Base-by-base conservation (phyloP, 179 eudicot species). In the Patellifolia procumbens region DNA sequence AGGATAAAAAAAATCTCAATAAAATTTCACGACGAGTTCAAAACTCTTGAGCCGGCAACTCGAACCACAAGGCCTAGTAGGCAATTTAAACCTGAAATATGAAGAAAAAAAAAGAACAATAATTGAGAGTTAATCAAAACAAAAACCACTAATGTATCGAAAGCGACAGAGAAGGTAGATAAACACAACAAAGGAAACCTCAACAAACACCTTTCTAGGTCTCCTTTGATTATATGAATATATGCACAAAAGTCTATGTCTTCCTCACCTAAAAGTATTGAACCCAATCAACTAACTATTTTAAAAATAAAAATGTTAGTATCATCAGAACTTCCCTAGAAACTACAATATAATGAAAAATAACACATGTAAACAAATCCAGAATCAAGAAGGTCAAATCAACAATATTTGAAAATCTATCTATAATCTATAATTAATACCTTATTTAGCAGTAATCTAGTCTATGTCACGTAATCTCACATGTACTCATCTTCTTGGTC, bases 181-280 rank as follows among this genome's bases (percentile, higher is more conserved):
- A 77, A 39, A 60, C 72, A 68, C 84, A 77, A 70, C 63, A 74
- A 64, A 78, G 61, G 61, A 74, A 55, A 59, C 45, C 37, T 70
- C 81, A 75, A 49, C 74, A 48, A 45, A 63, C 76, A 78, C 84
- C 64, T 69, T 52, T 22, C 52, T 12, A 62, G 65, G 74, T 59
- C 68, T 76, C 24, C 53, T 43, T 63, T 31, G 0, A 26, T 39
- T 26, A 15, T 32, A 11, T 19, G 24, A 45, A 48, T 68, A 17
- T 59, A 3, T 13, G 66, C 19, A 66, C 11, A 31, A 70, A 82
- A 82, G 82, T 78, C 82, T 56, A 69, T 51, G 16, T 68, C 74
- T 76, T 75, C 75, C 76, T 75, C 59, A 79, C 85, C 85, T 82
- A 82, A 78, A 78, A 78, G 70, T 49, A 70, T 34, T 66, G 29